Percentiles rank a stretch among this genome's conserved stretches.
Evolutionary conservation across 345 rosid genomes (phyloP).

Genomic region (Iberis pinnata): DNA sequence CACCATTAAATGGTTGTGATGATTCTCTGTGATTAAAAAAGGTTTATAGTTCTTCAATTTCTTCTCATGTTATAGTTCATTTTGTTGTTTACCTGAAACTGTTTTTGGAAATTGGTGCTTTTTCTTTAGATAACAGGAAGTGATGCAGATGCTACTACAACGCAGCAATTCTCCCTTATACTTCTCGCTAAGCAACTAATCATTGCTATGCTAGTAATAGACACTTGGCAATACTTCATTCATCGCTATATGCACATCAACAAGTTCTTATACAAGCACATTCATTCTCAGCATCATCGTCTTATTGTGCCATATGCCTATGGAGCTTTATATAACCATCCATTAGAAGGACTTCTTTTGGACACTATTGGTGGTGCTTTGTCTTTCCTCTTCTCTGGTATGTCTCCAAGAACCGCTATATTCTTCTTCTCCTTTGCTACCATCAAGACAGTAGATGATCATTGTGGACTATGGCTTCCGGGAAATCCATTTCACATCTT

Average conservation of each 20-base stretch:
- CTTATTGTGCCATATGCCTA: slow-evolving; percentile 55
- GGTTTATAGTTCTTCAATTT: not conserved
- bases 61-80: not conserved
- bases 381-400: slow-evolving; percentile 64
- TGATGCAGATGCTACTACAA: slow-evolving; percentile 24
- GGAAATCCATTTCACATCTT: slow-evolving; percentile 64
- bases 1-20: not conserved
- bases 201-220: slow-evolving; percentile 31
- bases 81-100: not conserved
- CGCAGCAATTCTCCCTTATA: slow-evolving; percentile 22
- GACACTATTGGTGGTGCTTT: slow-evolving; percentile 75
- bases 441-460: slow-evolving; percentile 71
- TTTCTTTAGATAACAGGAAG: slow-evolving; percentile 27
- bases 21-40: slow-evolving; percentile 5
- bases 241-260: slow-evolving; percentile 35
- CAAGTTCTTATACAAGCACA: slow-evolving; percentile 35
- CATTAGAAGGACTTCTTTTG: slow-evolving; percentile 56
- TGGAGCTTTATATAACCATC: slow-evolving; percentile 68
- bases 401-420: slow-evolving; percentile 53
- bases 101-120: not conserved
- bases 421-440: slow-evolving; percentile 54
- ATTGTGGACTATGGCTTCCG: slow-evolving; percentile 69
- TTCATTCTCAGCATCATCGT: slow-evolving; percentile 44
- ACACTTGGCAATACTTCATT: slow-evolving; percentile 37
- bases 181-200: slow-evolving; percentile 26